Percentiles rank a stretch among this genome's conserved stretches.
phyloP scores from a whole-genome alignment of 768 basidiomycete species.

The Leccinum rimulosum region DNA sequence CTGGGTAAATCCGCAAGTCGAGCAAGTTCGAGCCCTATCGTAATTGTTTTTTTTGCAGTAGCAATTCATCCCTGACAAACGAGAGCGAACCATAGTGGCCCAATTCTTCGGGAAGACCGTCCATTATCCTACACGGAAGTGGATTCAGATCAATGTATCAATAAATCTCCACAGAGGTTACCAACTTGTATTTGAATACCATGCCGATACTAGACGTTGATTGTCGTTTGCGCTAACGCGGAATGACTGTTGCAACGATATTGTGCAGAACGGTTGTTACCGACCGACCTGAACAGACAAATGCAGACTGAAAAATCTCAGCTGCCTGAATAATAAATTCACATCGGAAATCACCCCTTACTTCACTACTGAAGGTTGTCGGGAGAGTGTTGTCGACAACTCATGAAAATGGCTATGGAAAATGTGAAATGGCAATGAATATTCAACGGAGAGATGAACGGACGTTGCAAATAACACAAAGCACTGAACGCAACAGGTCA shows the following conservation, averaged over 20 bases:
- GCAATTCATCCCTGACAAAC: background rate
- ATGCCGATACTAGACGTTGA: slow-evolving; percentile 62
- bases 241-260: background rate
- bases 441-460: slow-evolving; percentile 14
- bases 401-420: slow-evolving; percentile 71
- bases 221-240: slow-evolving; percentile 48
- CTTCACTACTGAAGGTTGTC: slow-evolving; percentile 80
- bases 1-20: slow-evolving; percentile 81
- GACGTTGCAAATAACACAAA: slow-evolving; percentile 93
- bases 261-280: slow-evolving; percentile 1
- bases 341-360: slow-evolving; percentile 34
- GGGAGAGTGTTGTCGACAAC: slow-evolving; percentile 69
- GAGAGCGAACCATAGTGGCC: slow-evolving; percentile 67
- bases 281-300: slow-evolving; percentile 77
- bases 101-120: slow-evolving; percentile 59
- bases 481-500: slow-evolving; percentile 42
- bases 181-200: slow-evolving; percentile 76
- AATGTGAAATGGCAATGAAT: slow-evolving; percentile 2
- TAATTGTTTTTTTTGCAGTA: background rate
- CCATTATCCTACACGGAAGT: slow-evolving; percentile 55
- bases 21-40: slow-evolving; percentile 84
- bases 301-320: slow-evolving; percentile 56
- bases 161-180: background rate
- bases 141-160: background rate
- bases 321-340: background rate